Percentiles rank a stretch among this genome's conserved stretches.
phyloP scores from a whole-genome alignment of 1,284 basidiomycete genomes.

The Ustanciosporium gigantosporum region DNA sequence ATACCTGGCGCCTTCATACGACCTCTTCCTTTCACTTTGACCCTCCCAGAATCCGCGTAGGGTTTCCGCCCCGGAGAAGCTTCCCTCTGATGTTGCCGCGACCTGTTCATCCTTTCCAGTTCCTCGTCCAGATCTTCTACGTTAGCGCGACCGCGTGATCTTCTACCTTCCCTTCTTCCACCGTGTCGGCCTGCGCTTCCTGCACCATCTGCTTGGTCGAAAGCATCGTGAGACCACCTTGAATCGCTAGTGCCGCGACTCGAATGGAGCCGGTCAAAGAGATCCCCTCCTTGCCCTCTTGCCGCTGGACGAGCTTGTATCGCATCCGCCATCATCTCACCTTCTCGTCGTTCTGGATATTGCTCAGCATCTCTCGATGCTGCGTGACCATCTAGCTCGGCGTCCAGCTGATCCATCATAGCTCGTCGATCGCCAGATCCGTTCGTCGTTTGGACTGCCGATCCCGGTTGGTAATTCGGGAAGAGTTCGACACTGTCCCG shows the following conservation, averaged over 20 bases:
- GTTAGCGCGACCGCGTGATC: slow-evolving; percentile 3
- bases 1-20: slow-evolving; percentile 37
- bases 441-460: neutral
- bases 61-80: slow-evolving; percentile 18
- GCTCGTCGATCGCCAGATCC: neutral
- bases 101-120: slow-evolving; percentile 8
- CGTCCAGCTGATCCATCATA: slow-evolving; percentile 28
- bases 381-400: slow-evolving; percentile 22
- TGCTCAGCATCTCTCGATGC: slow-evolving; percentile 3
- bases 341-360: slow-evolving; percentile 10
- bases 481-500: slow-evolving; percentile 34
- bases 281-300: slow-evolving; percentile 7
- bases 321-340: slow-evolving; percentile 33
- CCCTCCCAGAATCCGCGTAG: slow-evolving; percentile 2
- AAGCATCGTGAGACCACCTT: slow-evolving; percentile 27
- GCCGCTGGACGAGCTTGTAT: slow-evolving; percentile 1
- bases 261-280: slow-evolving; percentile 12
- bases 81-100: slow-evolving; percentile 18
- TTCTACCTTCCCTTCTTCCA: slow-evolving; percentile 1
- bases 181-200: neutral
- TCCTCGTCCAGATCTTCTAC: slow-evolving; percentile 37
- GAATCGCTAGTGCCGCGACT: neutral
- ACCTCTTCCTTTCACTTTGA: slow-evolving; percentile 30
- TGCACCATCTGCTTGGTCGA: slow-evolving; percentile 1
- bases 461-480: slow-evolving; percentile 18